Evolutionary conservation across 495 filamentous ascomycete species (phyloP), one percentile per base, ranked within the genome.

Genomic region (Immersiella caudata): DNA sequence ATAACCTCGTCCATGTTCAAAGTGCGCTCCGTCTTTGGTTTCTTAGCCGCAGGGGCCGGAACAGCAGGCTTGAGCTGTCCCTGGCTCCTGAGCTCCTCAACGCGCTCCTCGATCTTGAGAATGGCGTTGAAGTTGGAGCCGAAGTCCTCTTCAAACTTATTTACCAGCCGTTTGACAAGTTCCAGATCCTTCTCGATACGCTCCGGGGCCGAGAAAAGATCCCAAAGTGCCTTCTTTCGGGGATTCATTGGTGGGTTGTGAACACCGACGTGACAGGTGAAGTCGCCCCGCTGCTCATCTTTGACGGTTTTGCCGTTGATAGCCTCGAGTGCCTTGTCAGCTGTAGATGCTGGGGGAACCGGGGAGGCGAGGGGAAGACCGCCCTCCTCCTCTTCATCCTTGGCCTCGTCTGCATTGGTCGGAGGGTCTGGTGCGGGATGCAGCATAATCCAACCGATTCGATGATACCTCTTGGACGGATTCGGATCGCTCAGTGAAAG

Each of bases 401-500:
- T 87, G 64, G 86, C 78, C 62, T 94, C 91, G n/a, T 87, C 86
- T 62, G 88, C 81, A 35, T 86, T 82, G 6, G 76, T 77, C 14
- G 81, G 76, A 22, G 83, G 81, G 49, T 96, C 92, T 1, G 88
- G 80, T 14, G 88, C 87, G 50, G 93, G 91, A 75, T 97, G 80
- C 8, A 99, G 83, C 85, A 98, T 96, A 65, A 99, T 93, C 94
- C 94, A 99, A 22, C 96, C 95, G 82, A 99, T 99, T 1, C 95
- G 89, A 74, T 99, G 95, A 71, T 91, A 99, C 68, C 96, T 91
- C 80, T 99, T 99, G 66, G 90, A 88, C 0, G 96, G 94, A 73
- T 98, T 99, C 0, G 95, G 95, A 74, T 99, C 95, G 74, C 93
- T 97, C 51, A 98, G 84, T 63, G 93, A 97, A 9, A 96, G 83